Conservation (phyloP, 441 rosid genomes). For the Gossypium gossypioides region DNA sequence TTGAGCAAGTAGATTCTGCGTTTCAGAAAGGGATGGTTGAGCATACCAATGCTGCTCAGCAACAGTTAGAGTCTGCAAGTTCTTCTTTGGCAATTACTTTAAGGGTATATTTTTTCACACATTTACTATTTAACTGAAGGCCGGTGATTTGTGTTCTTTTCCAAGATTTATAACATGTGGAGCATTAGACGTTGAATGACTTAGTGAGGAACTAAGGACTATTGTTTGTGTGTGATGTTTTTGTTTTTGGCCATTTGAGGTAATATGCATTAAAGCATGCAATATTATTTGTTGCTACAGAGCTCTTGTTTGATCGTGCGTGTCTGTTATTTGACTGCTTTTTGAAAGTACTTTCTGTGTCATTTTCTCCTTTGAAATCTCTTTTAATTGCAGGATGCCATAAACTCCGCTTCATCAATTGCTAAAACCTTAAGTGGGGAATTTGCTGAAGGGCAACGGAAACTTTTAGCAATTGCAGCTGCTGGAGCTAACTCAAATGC, state of each 20-base stretch:
- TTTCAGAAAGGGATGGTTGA: conserved; percentile 57
- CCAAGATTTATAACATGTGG: background rate
- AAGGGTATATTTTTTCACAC: conserved; percentile 30
- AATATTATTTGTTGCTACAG: background rate
- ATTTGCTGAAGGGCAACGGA: conserved; percentile 47
- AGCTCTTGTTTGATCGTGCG: background rate
- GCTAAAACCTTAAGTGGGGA: conserved; percentile 47
- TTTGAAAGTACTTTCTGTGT: background rate
- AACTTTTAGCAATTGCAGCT: conserved; percentile 40
- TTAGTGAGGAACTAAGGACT: background rate
- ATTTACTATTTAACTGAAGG: background rate
- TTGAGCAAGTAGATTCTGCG: conserved; percentile 54
- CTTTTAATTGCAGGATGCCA: conserved; percentile 40
- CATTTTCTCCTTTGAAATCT: background rate
- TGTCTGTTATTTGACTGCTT: background rate
- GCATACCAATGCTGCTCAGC: conserved; percentile 49
- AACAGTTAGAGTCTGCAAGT: conserved; percentile 42
- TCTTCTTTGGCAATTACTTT: conserved; percentile 47
- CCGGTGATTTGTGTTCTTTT: background rate
- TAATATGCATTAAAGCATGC: conserved; percentile 2
- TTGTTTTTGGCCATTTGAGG: background rate
- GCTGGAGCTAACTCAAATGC: conserved; percentile 40
- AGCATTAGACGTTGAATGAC: background rate
- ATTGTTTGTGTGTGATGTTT: background rate
- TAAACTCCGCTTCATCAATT: conserved; percentile 45